Evolutionary conservation across 139 green algal species (phyloP), one percentile per base, ranked within the genome.

Genomic region (Nannochloris sp.): DNA sequence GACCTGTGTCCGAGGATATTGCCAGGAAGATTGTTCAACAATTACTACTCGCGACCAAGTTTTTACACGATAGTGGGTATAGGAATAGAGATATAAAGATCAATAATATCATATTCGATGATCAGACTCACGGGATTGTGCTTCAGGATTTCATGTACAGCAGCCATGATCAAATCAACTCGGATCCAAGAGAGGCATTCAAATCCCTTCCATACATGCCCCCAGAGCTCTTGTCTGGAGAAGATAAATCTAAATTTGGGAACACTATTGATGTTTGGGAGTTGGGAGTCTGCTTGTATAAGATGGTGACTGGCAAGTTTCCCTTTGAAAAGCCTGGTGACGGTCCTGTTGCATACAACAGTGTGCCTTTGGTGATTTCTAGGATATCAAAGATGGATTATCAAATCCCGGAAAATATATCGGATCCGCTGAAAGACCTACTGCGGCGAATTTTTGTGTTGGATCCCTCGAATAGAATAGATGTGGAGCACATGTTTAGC

Each of bases 1-100:
- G 60, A 14, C 28, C 29, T 5, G 60, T 78, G 16, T 16, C 68
- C 53, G 85, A 93, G 68, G 71, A 79, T 30, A 80, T 87, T 61
- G 78, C 81, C 33, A 65, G 85, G 25, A 93, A 79, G 73, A 92
- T 91, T 63, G 93, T 95, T 62, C 87, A 94, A 71, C 87, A 95
- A 77, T 66, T 94, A 11, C 72, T 87, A 1, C 66, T 73, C 25
- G 87, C 77, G 6, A 62, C 94, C 40, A 66, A 70, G 49, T 92
- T 88, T 79, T 85, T 72, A 14, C 71, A 70, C 55, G 48, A 65
- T 20, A 71, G 84, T 64, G 79, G 84, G 5, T 79, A 88, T 28
- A 76, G 78, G 49, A 87, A 89, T 64, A 76, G 85, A 2, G 87
- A 94, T 63, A 84, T 91, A 69, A 89, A 90, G 66, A 72, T 96